Evolutionary conservation across 192 early-diverging fungal species (phyloP).

Genomic region (Entophlyctis luteolus): DNA sequence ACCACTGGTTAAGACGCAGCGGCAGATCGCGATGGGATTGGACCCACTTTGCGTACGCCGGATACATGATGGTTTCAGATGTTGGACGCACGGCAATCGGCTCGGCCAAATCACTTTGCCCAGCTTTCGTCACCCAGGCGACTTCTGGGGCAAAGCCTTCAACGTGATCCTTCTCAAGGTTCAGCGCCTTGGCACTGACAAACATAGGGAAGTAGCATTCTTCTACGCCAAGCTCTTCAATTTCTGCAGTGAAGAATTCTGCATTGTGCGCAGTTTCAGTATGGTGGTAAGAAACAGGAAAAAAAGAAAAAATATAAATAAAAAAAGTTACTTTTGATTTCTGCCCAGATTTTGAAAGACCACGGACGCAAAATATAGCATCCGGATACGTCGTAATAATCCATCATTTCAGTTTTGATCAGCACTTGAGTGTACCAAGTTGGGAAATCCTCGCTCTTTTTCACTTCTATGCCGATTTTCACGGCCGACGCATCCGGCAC

Average conservation of each 20-base stretch:
- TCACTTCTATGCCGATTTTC: constrained; percentile 79
- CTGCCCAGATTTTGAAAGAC: constrained; percentile 94
- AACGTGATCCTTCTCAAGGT: constrained; percentile 98
- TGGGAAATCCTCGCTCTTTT: constrained; percentile 88
- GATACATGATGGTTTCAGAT: constrained; percentile 99
- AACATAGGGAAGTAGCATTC: constrained; percentile 99
- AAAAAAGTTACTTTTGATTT: constrained; percentile 70
- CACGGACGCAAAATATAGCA: constrained; percentile 98
- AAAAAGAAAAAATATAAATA: background rate
- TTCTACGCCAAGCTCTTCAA: constrained; percentile 89
- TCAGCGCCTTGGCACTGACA: constrained; percentile 78
- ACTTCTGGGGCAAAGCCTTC: constrained; percentile 99
- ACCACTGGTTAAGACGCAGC: constrained; percentile 97
- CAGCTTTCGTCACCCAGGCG: constrained; percentile 99
- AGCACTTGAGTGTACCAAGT: constrained; percentile 91
- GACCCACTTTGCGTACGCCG: constrained; percentile 97
- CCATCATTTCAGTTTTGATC: constrained; percentile 91
- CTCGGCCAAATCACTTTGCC: constrained; percentile 83
- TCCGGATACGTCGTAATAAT: constrained; percentile 97
- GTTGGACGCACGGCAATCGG: constrained; percentile 99
- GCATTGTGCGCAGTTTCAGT: background rate
- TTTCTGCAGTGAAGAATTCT: constrained; percentile 87
- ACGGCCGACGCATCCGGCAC: constrained; percentile 46
- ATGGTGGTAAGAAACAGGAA: background rate
- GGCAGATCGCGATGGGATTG: constrained; percentile 95